Percentiles rank a stretch among this genome's conserved stretches.
Evolutionary conservation across 495 filamentous ascomycete genomes (phyloP).

Genomic region (Neurospora sp.): DNA sequence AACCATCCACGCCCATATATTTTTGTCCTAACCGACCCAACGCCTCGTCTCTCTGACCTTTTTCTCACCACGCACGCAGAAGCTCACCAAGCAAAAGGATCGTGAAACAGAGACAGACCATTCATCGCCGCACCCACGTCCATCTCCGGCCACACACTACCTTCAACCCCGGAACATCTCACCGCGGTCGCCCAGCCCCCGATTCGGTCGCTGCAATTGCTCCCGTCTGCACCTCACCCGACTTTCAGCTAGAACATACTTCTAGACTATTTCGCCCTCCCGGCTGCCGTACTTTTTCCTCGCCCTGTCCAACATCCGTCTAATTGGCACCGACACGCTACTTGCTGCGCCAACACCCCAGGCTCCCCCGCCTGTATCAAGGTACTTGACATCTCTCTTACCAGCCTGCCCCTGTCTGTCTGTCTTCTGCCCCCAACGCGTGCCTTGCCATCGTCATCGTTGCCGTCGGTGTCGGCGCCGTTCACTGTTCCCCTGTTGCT

Average conservation of each 20-base stretch:
- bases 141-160: neutral
- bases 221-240: neutral
- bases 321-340: neutral
- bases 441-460: neutral
- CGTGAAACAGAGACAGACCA: neutral
- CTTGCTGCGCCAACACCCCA: neutral
- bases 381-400: neutral
- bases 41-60: neutral
- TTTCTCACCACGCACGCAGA: neutral
- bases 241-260: neutral
- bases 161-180: neutral
- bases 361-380: neutral
- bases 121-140: neutral
- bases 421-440: neutral
- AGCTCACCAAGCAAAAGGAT: neutral
- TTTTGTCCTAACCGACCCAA: neutral
- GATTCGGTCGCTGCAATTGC: conserved; percentile 3
- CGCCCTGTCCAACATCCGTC: neutral
- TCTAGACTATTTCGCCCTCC: neutral
- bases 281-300: neutral
- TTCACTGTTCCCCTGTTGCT: neutral
- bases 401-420: neutral
- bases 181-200: conserved; percentile 6
- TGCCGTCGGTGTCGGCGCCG: neutral
- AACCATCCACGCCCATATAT: neutral